phyloP scores from a whole-genome alignment of 805 yeast genomes.

The Komagataella ulmi region DNA sequence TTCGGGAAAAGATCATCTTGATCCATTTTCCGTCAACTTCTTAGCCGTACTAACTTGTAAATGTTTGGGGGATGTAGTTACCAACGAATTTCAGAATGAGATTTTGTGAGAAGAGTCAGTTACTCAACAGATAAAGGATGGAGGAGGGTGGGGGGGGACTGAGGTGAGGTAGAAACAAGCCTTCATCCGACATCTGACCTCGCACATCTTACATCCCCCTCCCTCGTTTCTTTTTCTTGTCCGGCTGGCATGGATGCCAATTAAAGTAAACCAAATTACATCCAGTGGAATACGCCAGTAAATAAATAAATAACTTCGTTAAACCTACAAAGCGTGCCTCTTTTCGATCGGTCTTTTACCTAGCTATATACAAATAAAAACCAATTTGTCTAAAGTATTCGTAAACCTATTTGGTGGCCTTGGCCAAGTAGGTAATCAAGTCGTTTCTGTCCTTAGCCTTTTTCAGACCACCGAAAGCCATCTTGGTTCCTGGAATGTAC shows the following conservation, averaged over 20 bases:
- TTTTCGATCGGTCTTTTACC: neutral
- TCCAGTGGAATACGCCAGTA: neutral
- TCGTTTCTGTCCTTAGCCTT: slow-evolving; percentile 98
- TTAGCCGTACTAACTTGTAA: neutral
- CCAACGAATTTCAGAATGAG: neutral
- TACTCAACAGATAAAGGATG: neutral
- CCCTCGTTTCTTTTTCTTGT: neutral
- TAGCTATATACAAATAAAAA: neutral
- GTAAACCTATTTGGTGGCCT: slow-evolving; percentile 32
- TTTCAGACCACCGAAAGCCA: slow-evolving; percentile 99
- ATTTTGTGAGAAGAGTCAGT: neutral
- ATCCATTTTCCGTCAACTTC: neutral
- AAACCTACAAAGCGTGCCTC: neutral
- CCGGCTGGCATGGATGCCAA: too few relatives aligned
- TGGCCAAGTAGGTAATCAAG: slow-evolving; percentile 70
- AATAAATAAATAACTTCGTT: neutral
- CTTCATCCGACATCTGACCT: too few relatives aligned
- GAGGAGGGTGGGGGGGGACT: neutral
- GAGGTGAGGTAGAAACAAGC: too few relatives aligned
- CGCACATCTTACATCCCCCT: neutral
- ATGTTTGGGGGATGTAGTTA: neutral
- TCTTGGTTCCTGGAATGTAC: slow-evolving; percentile 99
- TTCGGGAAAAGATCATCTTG: neutral
- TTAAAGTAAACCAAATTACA: neutral
- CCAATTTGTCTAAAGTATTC: neutral